These are phyloP conservation scores for Penicillium decumbens DNA, from an alignment of 2,329 filamentous ascomycete species.

Conservation along the genomic window DNA sequence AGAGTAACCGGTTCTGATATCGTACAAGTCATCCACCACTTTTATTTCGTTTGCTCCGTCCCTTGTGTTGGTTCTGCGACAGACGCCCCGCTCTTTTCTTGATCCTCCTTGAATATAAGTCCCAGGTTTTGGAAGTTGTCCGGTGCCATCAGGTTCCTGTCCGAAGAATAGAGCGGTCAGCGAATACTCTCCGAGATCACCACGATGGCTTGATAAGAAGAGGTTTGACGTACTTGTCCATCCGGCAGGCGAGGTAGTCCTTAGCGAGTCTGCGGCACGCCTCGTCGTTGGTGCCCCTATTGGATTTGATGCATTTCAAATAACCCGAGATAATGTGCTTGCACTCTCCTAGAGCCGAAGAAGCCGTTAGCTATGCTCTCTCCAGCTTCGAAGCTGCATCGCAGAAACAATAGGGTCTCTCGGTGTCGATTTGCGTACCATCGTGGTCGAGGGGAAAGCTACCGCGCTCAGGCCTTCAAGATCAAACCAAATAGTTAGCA, in stretches of 20 bases:
- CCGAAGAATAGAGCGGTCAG: neutral
- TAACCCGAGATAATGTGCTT: constrained; percentile 83
- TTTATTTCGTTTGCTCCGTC: constrained; percentile 11
- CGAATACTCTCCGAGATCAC: neutral
- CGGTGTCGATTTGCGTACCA: constrained; percentile 44
- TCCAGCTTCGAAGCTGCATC: neutral
- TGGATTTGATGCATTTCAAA: constrained; percentile 78
- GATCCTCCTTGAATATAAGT: constrained; percentile 55
- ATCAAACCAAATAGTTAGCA: neutral
- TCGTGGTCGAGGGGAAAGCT: constrained; percentile 97
- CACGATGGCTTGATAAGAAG: neutral
- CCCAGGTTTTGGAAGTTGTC: constrained; percentile 95
- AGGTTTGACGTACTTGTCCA: constrained; percentile 70
- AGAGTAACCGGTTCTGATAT: constrained; percentile 13
- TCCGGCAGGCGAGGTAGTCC: constrained; percentile 81
- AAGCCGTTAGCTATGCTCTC: constrained; percentile 1
- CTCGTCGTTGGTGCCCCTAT: constrained; percentile 77
- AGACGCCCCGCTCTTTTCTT: constrained; percentile 12
- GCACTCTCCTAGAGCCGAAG: constrained; percentile 67
- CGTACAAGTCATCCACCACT: constrained; percentile 11
- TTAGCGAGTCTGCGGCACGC: constrained; percentile 83
- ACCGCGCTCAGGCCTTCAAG: constrained; percentile 72
- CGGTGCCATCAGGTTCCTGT: constrained; percentile 87
- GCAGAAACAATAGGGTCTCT: neutral
- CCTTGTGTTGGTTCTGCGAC: constrained; percentile 3